Evolutionary conservation across 495 filamentous ascomycete genomes (phyloP).

Genomic region (Aspergillus coremiiformis): DNA sequence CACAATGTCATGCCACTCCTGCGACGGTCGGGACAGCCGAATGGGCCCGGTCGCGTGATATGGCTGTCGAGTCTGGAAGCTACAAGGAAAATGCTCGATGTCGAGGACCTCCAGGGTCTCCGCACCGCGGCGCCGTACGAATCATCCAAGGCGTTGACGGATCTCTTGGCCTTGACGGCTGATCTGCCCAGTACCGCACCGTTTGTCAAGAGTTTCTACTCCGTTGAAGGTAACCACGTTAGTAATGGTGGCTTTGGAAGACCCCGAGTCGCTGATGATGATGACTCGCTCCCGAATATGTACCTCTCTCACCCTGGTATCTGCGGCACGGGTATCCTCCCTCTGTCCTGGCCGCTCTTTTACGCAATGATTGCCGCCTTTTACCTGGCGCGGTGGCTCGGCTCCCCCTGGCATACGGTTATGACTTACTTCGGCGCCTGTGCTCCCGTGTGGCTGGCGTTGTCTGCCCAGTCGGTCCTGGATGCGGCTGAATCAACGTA

Average conservation of each 20-base stretch:
- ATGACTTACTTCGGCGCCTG: slow-evolving; percentile 68
- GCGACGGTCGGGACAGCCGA: slow-evolving; percentile 35
- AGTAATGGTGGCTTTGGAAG: background rate
- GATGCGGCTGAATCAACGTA: slow-evolving; percentile 51
- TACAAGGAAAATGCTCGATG: slow-evolving; percentile 44
- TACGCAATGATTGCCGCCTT: slow-evolving; percentile 58
- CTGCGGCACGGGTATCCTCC: slow-evolving; percentile 71
- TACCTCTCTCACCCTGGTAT: slow-evolving; percentile 86
- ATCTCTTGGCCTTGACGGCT: slow-evolving; percentile 71
- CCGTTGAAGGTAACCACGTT: slow-evolving; percentile 15
- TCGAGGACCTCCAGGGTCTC: slow-evolving; percentile 71
- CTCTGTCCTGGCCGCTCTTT: slow-evolving; percentile 56
- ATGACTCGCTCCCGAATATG: slow-evolving; percentile 42
- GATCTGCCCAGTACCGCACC: slow-evolving; percentile 55
- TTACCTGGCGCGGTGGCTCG: slow-evolving; percentile 67
- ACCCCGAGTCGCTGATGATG: background rate
- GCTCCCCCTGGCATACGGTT: slow-evolving; percentile 80
- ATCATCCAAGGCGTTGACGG: slow-evolving; percentile 75
- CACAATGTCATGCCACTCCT: slow-evolving; percentile 73
- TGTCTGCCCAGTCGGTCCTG: slow-evolving; percentile 58
- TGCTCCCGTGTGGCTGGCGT: slow-evolving; percentile 70
- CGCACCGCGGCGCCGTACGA: slow-evolving; percentile 63
- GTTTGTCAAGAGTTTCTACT: slow-evolving; percentile 47
- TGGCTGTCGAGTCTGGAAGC: slow-evolving; percentile 82
- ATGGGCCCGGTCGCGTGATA: slow-evolving; percentile 57